Base-by-base conservation (phyloP, 192 early-diverging fungal genomes). In the Lunasporangiospora selenospora region DNA sequence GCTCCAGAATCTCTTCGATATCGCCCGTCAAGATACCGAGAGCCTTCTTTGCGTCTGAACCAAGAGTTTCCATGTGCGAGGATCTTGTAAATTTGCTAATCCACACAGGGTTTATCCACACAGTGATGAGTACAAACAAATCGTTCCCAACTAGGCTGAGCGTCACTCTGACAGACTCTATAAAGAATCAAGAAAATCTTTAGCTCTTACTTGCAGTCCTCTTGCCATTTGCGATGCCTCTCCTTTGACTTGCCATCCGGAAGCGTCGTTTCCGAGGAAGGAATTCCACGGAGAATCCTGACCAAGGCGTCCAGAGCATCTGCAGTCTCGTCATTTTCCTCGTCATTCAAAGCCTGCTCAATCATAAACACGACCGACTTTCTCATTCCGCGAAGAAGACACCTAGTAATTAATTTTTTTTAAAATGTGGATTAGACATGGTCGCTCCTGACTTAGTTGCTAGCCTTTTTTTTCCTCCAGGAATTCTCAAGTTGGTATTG, bases 21-120 rank as follows among this genome's bases (percentile, higher is more conserved):
- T 85, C 53, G 13, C 86, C 83, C 0, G 40, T 47, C 48, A 73
- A 40, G 31, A 73, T 58, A 6, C 33, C 42, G 26, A 61, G 15
- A 5, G 61, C 60, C 9, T 32, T 58, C 4, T 42, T 26, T 12
- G 47, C 69, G 2, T 16, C 60, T 12, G 29, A 23, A 4, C 60
- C 69, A 43, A 73, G 59, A 24, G 29, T 53, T 8, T 30, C 29
- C 3, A 58, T 27, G 7, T 38, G 53, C 23, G 43, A 18, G 7
- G 60, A 63, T 3, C 47, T 47, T 8, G 40, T 43, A 19, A 73
- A 63, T 38, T 58, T 58, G 23, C 69, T 73, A 61, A n/a, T n/a
- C n/a, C n/a, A n/a, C n/a, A n/a, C n/a, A n/a, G n/a, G n/a, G n/a
- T n/a, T n/a, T n/a, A n/a, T n/a, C n/a, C n/a, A n/a, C n/a, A n/a